phyloP scores from a whole-genome alignment of 306 rosid species.

The Vicia sativa region DNA sequence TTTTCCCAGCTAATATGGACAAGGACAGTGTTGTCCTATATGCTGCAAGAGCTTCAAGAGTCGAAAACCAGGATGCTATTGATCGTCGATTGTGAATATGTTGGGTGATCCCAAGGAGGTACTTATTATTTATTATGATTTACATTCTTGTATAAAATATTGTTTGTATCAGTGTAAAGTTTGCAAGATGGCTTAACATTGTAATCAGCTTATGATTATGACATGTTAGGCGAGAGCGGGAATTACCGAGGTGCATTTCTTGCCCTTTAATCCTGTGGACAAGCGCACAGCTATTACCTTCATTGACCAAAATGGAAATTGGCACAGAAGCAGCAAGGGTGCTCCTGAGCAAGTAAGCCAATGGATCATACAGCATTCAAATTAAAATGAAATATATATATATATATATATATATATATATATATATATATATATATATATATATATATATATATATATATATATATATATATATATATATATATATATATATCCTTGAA shows the following conservation, averaged over 20 bases:
- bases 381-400: background rate
- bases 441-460: too few species aligned
- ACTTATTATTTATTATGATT: background rate
- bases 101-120: conserved; percentile 81
- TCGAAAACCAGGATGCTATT: conserved; percentile 83
- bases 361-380: background rate
- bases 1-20: conserved; percentile 53
- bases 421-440: too few species aligned
- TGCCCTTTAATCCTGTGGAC: conserved; percentile 86
- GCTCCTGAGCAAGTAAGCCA: conserved; percentile 85
- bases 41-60: conserved; percentile 77
- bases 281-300: conserved; percentile 91
- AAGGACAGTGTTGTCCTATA: conserved; percentile 56
- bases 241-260: conserved; percentile 81
- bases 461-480: too few species aligned
- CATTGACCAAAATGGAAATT: conserved; percentile 58
- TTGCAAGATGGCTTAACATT: background rate
- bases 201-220: background rate
- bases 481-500: too few species aligned
- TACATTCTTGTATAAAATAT: background rate
- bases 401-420: too few species aligned
- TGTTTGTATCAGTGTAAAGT: too few species aligned
- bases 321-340: conserved; percentile 87
- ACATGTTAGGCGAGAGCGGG: conserved; percentile 78
- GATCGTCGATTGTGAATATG: conserved; percentile 84